Evolutionary conservation across 2,329 filamentous ascomycete species (phyloP), one percentile per base, ranked within the genome.

Genomic region (Alternaria sp.): DNA sequence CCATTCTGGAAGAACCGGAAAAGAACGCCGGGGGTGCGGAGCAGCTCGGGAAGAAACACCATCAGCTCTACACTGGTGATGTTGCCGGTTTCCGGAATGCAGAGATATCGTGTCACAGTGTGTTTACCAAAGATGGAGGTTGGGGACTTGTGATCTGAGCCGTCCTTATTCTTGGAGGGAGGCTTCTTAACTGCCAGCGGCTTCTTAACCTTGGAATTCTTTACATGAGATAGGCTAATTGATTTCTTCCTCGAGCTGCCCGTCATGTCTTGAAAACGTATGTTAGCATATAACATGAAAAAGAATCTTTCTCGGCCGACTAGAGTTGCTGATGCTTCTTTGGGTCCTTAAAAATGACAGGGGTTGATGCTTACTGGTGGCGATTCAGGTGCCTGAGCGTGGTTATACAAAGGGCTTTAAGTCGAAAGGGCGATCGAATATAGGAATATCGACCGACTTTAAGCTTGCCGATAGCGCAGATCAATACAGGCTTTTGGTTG

Each of bases 11-110:
- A 8, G 21, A 46, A 34, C 14, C 44, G 44, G 33, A 3, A 31
- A 17, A 46, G 44, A 1, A 46, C 17, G 29, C 44, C 44, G 5
- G 44, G 44, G 21, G 28, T 11, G 5, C 44, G 44, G 5, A 34
- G 21, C 17, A 46, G 44, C 44, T 31, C 44, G 11, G 44, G 44
- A 46, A 46, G 44, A 24, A 46, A 61, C 7, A 51, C 31, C 11
- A 56, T 14, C 24, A 61, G 42, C 46, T 63, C 56, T 24, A 34
- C 49, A 8, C 48, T 50, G 17, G 62, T 65, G 8, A 65, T 51
- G 13, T 55, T 56, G 11, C 44, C 56, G 28, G 40, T 36, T 26
- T 41, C 29, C 1, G 56, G 55, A 37, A 62, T 55, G 17, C 9
- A 5, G 26, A 55, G 44, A 33, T 42, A 46, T 23, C 44, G 2